phyloP scores from a whole-genome alignment of 2,329 filamentous ascomycete species.

The Fusarium kyushuense region DNA sequence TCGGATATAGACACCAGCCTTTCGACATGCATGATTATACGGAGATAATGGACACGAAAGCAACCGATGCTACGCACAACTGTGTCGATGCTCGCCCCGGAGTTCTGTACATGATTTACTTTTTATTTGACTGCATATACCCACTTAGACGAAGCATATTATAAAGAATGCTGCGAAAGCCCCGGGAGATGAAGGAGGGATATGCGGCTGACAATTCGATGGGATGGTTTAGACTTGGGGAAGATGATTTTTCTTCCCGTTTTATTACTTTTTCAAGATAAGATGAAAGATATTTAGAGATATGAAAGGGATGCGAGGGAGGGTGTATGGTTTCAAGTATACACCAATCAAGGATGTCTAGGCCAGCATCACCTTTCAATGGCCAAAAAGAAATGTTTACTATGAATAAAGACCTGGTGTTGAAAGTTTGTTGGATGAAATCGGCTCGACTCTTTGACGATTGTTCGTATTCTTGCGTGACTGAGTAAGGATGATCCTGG shows the following conservation, averaged over 20 bases:
- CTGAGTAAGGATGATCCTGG: slow-evolving; percentile 4
- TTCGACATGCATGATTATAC: slow-evolving; percentile 23
- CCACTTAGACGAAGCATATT: slow-evolving; percentile 42
- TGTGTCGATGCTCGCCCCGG: slow-evolving; percentile 28
- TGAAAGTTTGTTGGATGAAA: slow-evolving; percentile 10
- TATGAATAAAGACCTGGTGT: slow-evolving; percentile 1
- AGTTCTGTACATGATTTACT: slow-evolving; percentile 40
- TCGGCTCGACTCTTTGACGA: slow-evolving; percentile 1
- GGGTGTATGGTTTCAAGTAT: slow-evolving; percentile 34
- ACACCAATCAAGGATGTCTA: slow-evolving; percentile 3
- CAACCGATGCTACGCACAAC: neutral
- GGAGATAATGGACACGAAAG: slow-evolving; percentile 30
- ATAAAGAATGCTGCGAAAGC: slow-evolving; percentile 25
- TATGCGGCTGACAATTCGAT: slow-evolving; percentile 2
- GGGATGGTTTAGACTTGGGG: slow-evolving; percentile 11
- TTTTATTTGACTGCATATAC: slow-evolving; percentile 39
- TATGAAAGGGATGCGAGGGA: slow-evolving; percentile 17
- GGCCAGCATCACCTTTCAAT: slow-evolving; percentile 4
- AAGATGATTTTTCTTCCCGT: neutral
- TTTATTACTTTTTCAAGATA: slow-evolving; percentile 9
- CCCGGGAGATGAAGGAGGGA: slow-evolving; percentile 5
- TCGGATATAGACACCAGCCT: slow-evolving; percentile 23
- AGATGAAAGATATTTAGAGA: slow-evolving; percentile 29
- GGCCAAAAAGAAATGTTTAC: slow-evolving; percentile 15
- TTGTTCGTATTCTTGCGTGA: slow-evolving; percentile 2